Conservation (phyloP, 139 green algal genomes). For the Auxenochlorella protothecoides region DNA sequence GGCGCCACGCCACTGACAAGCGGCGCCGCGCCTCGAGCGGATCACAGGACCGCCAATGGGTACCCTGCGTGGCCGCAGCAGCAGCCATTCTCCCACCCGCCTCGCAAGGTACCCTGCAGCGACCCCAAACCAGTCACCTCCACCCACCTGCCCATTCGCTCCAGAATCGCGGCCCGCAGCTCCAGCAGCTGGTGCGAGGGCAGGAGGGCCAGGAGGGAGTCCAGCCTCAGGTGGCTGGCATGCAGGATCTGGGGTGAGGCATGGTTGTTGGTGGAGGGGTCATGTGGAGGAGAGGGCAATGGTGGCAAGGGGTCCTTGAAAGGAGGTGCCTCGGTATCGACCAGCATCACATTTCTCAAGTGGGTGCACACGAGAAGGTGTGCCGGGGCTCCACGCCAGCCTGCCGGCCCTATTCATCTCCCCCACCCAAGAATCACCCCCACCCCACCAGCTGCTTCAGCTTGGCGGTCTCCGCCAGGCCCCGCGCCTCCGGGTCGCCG, state of each 20-base stretch:
- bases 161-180: conserved; percentile 67
- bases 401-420: no score
- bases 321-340: neutral
- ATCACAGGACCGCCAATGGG: no score
- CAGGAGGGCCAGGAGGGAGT: conserved; percentile 54
- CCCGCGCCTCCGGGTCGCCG: neutral
- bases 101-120: no score
- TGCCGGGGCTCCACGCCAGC: conserved; percentile 1
- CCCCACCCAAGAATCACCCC: no score
- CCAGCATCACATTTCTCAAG: no score
- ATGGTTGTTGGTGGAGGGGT: no score
- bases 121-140: no score
- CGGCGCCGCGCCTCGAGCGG: no score
- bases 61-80: no score
- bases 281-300: neutral
- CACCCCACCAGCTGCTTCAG: conserved; percentile 20
- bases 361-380: neutral
- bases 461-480: conserved; percentile 15
- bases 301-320: neutral
- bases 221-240: conserved; percentile 51
- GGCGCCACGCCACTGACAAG: no score
- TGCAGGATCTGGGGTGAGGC: conserved; percentile 23
- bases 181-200: conserved; percentile 45
- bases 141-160: conserved; percentile 42
- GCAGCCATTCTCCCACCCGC: no score